Evolutionary conservation across 495 filamentous ascomycete genomes (phyloP), one percentile per base, ranked within the genome.

Genomic region (Lasiosphaeria miniovina): DNA sequence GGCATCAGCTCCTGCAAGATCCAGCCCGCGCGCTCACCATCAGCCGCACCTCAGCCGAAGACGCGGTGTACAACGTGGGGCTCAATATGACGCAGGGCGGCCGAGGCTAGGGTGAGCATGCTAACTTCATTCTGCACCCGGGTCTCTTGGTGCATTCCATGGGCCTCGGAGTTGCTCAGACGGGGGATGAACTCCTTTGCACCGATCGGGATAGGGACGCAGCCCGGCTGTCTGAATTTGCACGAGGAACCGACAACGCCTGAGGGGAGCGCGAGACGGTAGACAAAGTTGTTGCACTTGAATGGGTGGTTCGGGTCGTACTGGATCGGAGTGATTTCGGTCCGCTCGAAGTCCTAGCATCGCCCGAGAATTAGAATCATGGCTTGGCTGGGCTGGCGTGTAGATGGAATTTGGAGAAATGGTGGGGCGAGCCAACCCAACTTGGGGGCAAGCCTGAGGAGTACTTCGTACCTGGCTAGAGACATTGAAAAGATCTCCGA

Each of bases 261-360:
- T 31, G 36, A 15, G 15, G 61, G 48, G 8, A 72, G 59, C 15
- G 61, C 63, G 45, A 72, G 41, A 17, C 54, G 65, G 48, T 74
- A 74, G 45, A 74, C 71, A 45, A 72, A 74, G 55, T 72, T 74
- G 68, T 72, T 74, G 66, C 69, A 72, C 53, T 72, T 71, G 64
- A 71, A 72, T n/a, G 61, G 63, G 38, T 54, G 61, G 15, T 74
- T 61, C 17, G 70, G 63, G 49, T 72, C 69, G 53, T 74, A 72
- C 59, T 68, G 69, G 38, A 72, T 60, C 4, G 64, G 69, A 15
- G 14, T 54, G 52, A 71, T 70, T 35, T 62, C 4, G 24, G 50
- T 36, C 50, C 50, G 11, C 7, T 9, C 11, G 1, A 36, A 17
- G 11, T 53, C 9, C 33, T 53, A 32, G 17, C 35, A 41, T 5